Conservation (phyloP, 306 rosid genomes). For the Quercus robur region DNA sequence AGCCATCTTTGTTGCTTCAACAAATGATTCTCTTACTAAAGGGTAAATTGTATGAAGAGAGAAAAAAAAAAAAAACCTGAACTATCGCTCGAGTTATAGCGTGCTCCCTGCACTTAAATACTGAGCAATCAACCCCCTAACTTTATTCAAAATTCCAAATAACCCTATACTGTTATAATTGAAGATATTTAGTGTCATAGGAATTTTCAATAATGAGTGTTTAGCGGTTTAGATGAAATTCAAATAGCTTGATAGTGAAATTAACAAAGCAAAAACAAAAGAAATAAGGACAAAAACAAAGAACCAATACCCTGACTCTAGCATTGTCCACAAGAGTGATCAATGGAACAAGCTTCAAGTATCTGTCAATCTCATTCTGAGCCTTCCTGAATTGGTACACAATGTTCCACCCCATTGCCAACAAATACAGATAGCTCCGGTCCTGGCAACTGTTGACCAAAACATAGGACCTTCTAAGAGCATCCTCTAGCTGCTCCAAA, state of each 20-base stretch:
- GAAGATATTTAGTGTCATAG: too few species aligned
- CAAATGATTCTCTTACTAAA: not conserved
- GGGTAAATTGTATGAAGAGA: not conserved
- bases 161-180: too few species aligned
- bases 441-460: conserved; percentile 93
- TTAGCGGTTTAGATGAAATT: too few species aligned
- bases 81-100: too few species aligned
- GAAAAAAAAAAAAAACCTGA: not conserved
- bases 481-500: conserved; percentile 92
- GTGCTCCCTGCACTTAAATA: too few species aligned
- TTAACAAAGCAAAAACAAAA: not conserved
- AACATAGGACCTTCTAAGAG: conserved; percentile 79
- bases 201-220: too few species aligned
- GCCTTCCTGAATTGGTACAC: conserved; percentile 97
- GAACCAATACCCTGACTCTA: conserved; percentile 82
- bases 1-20: not conserved
- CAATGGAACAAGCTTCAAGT: conserved; percentile 80
- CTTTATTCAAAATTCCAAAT: too few species aligned
- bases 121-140: too few species aligned
- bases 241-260: too few species aligned
- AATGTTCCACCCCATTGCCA: conserved; percentile 99
- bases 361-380: conserved; percentile 92
- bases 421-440: conserved; percentile 79
- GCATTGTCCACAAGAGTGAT: conserved; percentile 94
- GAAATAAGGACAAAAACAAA: not conserved